Base-by-base conservation (phyloP, 495 filamentous ascomycete species). In the Cladorrhinum samala region DNA sequence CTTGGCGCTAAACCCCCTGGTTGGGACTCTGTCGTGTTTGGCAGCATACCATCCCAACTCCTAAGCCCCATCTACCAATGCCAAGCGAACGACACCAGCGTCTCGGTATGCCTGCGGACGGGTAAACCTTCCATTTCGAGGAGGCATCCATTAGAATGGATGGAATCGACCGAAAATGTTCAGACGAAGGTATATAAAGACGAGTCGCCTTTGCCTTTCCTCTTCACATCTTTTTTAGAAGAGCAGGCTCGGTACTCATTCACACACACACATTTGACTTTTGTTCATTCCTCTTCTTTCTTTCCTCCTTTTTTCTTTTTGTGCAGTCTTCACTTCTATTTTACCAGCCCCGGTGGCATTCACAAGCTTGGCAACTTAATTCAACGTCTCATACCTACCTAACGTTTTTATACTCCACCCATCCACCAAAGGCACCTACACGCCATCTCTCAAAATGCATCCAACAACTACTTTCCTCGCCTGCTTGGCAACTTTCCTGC, bases 371-470 rank as follows among this genome's bases (percentile, higher is more conserved):
- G n/a, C n/a, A n/a, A n/a, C n/a, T n/a, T n/a, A n/a, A n/a, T n/a
- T n/a, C n/a, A n/a, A n/a, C n/a, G n/a, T n/a, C n/a, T n/a, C n/a
- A n/a, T n/a, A n/a, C n/a, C n/a, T n/a, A n/a, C n/a, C n/a, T n/a
- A n/a, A n/a, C n/a, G n/a, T n/a, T n/a, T n/a, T n/a, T n/a, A n/a
- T n/a, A n/a, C n/a, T n/a, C n/a, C n/a, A n/a, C n/a, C n/a, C n/a
- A n/a, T n/a, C n/a, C n/a, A n/a, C n/a, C n/a, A n/a, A n/a, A n/a
- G n/a, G n/a, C n/a, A n/a, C n/a, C n/a, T n/a, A n/a, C n/a, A n/a
- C n/a, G 46, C 16, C 53, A 57, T 1, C 21, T 27, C 30, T 21
- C 53, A 68, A 43, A 36, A 73, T 73, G 70, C 64, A 60, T 44
- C 62, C 57, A 62, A 59, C 20, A 44, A 57, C 19, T 36, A 62